These are phyloP conservation scores for Esteya vermicola DNA, from an alignment of 2,329 filamentous ascomycete species.

Conservation along the genomic window DNA sequence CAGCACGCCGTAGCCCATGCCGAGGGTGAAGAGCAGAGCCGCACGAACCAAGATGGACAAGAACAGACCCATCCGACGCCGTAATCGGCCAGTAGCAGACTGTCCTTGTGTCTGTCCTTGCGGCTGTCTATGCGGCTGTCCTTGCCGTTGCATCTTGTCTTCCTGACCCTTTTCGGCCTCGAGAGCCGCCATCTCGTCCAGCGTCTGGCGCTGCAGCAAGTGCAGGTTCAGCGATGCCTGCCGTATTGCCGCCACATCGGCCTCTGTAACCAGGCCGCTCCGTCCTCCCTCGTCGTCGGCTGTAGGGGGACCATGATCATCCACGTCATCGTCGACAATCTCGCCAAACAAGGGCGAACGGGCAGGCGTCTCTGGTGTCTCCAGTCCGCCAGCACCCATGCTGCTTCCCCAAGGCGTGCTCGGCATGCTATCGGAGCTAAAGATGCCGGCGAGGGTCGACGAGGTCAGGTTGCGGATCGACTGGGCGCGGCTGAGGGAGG, in stretches of 20 bases:
- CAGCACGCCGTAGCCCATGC: constrained; percentile 68
- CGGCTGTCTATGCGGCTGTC: background rate
- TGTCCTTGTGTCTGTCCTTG: background rate
- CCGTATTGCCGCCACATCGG: constrained; percentile 8
- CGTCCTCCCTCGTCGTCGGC: background rate
- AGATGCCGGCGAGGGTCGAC: constrained; percentile 85
- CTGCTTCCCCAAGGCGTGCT: constrained; percentile 71
- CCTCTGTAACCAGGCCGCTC: background rate
- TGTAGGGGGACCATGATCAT: background rate
- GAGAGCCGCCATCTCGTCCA: too few relatives aligned
- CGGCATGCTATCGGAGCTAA: constrained; percentile 40
- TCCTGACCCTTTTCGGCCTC: too few relatives aligned
- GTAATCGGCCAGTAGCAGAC: too few relatives aligned
- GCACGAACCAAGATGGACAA: constrained; percentile 44
- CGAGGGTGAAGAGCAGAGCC: constrained; percentile 59
- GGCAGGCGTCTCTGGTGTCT: constrained; percentile 53
- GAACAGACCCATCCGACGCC: constrained; percentile 15
- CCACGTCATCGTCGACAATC: background rate
- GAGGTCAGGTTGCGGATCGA: constrained; percentile 79
- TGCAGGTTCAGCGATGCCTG: constrained; percentile 8
- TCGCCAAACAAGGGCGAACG: constrained; percentile 1
- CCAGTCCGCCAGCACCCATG: too few relatives aligned
- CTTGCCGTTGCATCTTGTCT: too few relatives aligned
- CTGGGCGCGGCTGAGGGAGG: constrained; percentile 51
- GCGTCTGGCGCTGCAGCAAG: constrained; percentile 8